Base-by-base conservation (phyloP, 768 basidiomycete species). In the Podaxis pistillaris region DNA sequence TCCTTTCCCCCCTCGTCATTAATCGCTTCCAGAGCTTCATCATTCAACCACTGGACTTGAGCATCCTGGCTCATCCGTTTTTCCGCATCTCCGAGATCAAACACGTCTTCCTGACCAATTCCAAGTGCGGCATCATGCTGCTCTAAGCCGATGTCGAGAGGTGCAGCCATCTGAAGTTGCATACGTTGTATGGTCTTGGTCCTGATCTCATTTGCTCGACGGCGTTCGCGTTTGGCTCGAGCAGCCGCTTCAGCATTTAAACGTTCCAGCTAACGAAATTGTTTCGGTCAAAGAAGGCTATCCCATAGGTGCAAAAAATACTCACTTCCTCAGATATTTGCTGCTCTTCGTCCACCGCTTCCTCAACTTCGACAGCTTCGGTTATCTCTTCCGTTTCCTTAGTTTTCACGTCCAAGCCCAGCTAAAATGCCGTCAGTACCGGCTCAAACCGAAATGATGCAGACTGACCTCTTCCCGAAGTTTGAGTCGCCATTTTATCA, bases 81-180 rank as follows among this genome's bases (percentile, higher is more conserved):
- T 71, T 89, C 86, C 4, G 87, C 83, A 49, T 81, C 78, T 54
- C 79, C 86, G 46, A 98, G 83, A 69, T 96, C 93, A 69, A 98
- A 98, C 24, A 97, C 79, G 67, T 98, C 95, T 26, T 88, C 90
- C 68, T 91, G 89, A 5, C 91, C 92, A 24, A 84, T 71, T n/a
- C 77, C 80, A 17, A 96, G 80, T 17, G 90, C 81, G 2, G 85
- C 77, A 66, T 96, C 94, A 57, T 83, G 80, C 68, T 91, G 90
- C 69, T 94, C 93, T 63, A 95, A 74, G 72, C 95, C 96, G 66
- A 98, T 95, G 68, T 98, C 97, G 67, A 96, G 78, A n/a, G 97
- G 97, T 19, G 94, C 94, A 12, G 91, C 93, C 97, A 99, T 99
- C 71, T 93, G 90, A 51, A 98, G 82, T 72, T 98, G 97, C 86